Base-by-base conservation (phyloP, 306 rosid genomes). In the Quercus suber region DNA sequence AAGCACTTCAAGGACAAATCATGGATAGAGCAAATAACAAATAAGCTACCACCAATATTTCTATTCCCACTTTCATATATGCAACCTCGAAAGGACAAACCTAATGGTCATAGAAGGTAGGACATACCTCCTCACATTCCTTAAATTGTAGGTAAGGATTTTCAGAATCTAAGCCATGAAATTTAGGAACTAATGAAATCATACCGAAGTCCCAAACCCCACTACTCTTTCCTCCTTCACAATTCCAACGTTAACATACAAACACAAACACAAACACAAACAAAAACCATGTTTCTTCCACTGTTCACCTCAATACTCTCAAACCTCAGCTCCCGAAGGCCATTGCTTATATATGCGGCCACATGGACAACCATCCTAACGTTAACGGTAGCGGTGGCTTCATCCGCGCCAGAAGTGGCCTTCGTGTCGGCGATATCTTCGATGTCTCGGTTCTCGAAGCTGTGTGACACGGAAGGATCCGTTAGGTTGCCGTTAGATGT, bases 371-470 rank as follows among this genome's bases (percentile, higher is more conserved):
- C 81, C 12, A 77, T 84, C 10, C 83, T 93, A 41, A 81, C 86
- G 6, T 64, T 89, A 19, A 87, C 86, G 18, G 97, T 93, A 76
- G 93, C 91, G 2, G 78, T 90, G 67, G 92, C 91, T 5, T 87
- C 97, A 21, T 84, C 91, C 76, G 80, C 95, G 0, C 91, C 93
- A 18, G 97, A 94, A 82, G 80, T 85, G 17, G 94, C 95, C 3
- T 94, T 92, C 41, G 92, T 89, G 15, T 82, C 91, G 0, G 92
- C 94, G 17, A 86, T 92, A 63, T 85, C 95, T 0, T 80, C 95
- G 3, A 76, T 86, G 5, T 88, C 97, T 25, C 73, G 86, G 5
- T 88, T 89, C 89, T 85, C 91, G 1, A 49, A 43, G 1, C 73
- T 77, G 78, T 92, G 97, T 83, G 61, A 11, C 18, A 41, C 49